Evolutionary conservation across 495 filamentous ascomycete genomes (phyloP), one percentile per base, ranked within the genome.

Genomic region (Stereocaulon alpinum): DNA sequence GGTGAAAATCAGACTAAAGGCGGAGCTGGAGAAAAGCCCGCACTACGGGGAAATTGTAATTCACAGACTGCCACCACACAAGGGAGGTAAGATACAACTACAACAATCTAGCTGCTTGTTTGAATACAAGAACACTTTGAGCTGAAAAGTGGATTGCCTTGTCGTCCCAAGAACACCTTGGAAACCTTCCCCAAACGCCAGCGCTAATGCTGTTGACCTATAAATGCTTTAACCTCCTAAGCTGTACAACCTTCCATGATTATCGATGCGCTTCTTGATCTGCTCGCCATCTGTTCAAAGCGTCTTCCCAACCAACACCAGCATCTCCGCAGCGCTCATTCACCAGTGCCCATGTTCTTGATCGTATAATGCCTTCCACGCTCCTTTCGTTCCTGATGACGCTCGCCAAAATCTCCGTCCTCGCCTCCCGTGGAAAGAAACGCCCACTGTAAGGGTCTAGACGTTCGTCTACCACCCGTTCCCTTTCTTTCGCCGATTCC

Each of bases 391-490:
- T 90, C 62, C 92, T 80, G 37, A 97, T 71, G 48, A 95, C 61
- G 37, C 72, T 78, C 12, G 90, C 91, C 50, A 98, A 68, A 43
- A 80, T 80, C 72, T 98, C 89, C 2, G 92, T 94, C 58, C 91
- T 77, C 47, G 88, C 78, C 71, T 97, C 91, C 47, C 80, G 76
- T 0, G 91, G 90, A 61, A 90, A 92, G 66, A 86, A 95, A 30
- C 92, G 77, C 24, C 76, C 89, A 20, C 86, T 90, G 66, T 98
- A 98, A 18, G 93, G 93, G 72, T 98, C 93, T 57, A 97, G 71
- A 59, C 93, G 76, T 70, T 96, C 93, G 72, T 98, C 78, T 17
- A 97, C 85, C 6, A 91, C 77, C 55, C 84, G 77, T 66, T 95
- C 89, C 55, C 84, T 77, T 59, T 87, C 82, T 61, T 73, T 79